Conservation (phyloP, 2,329 filamentous ascomycete species). For the Verticillium alfalfae region DNA sequence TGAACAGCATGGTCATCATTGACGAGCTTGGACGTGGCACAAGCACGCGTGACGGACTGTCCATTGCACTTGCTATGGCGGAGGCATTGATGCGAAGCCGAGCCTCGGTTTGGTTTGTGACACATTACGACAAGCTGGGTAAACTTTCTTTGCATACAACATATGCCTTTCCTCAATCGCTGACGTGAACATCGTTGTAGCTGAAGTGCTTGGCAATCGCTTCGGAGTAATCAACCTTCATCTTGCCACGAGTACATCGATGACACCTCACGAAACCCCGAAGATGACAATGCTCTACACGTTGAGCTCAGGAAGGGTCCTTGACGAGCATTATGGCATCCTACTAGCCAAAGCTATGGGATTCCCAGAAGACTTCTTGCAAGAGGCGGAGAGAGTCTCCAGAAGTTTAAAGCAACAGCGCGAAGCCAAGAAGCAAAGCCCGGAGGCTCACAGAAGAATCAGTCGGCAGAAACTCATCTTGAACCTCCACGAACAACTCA, state of each 20-base stretch:
- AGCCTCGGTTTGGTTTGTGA: constrained; percentile 85
- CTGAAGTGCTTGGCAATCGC: constrained; percentile 67
- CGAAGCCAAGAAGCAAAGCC: constrained; percentile 52
- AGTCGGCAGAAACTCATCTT: constrained; percentile 69
- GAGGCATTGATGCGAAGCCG: constrained; percentile 78
- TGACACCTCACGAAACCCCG: constrained; percentile 39
- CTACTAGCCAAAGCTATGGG: constrained; percentile 70
- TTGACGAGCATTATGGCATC: constrained; percentile 78
- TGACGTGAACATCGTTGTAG: constrained; percentile 23
- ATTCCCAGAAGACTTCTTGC: constrained; percentile 62
- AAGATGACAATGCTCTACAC: constrained; percentile 87
- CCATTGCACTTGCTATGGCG: constrained; percentile 84
- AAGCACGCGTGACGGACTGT: constrained; percentile 79
- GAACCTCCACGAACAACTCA: constrained; percentile 65
- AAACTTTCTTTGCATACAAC: constrained; percentile 7
- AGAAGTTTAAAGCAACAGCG: constrained; percentile 52
- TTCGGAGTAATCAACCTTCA: constrained; percentile 80
- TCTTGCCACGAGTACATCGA: constrained; percentile 62
- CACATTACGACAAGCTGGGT: constrained; percentile 80
- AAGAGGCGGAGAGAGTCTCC: constrained; percentile 63
- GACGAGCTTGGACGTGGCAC: constrained; percentile 92
- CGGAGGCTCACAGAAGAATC: constrained; percentile 51
- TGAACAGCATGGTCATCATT: constrained; percentile 72
- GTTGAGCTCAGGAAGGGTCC: constrained; percentile 64
- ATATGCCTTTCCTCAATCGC: not conserved